Evolutionary conservation across 331 rosid species (phyloP).

Genomic region (Arachis monticola): DNA sequence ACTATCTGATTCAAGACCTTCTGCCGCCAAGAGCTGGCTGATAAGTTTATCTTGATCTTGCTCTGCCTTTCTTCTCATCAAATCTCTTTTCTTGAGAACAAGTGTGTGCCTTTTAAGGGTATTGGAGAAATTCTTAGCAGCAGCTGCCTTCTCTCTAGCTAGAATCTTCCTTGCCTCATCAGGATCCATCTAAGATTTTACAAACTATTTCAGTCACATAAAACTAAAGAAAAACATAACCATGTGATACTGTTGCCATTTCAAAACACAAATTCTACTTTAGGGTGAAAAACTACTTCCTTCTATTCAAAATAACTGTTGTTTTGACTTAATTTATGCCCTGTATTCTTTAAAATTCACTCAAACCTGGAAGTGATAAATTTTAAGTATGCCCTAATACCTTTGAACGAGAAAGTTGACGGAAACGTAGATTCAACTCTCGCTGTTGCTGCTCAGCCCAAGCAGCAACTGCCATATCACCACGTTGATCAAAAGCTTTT

Average conservation of each 20-base stretch:
- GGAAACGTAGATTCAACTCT: conserved; percentile 80
- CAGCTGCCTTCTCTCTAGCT: conserved; percentile 88
- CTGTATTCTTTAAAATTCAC: conserved; percentile 5
- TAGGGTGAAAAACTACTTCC: conserved; percentile 18
- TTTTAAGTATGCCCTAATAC: conserved; percentile 44
- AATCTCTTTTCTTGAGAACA: conserved; percentile 79
- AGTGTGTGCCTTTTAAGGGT: conserved; percentile 87
- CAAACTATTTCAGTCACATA: conserved; percentile 36
- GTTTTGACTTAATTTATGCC: not conserved
- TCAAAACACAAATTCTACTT: conserved; percentile 14
- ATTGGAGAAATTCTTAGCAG: conserved; percentile 67
- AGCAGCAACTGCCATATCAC: conserved; percentile 96
- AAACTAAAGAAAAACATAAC: conserved; percentile 14
- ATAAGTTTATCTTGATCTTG: conserved; percentile 72
- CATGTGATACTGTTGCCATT: conserved; percentile 16
- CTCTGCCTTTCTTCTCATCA: conserved; percentile 79
- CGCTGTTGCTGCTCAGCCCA: conserved; percentile 99
- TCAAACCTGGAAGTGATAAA: conserved; percentile 21
- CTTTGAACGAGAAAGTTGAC: conserved; percentile 92
- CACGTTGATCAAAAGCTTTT: conserved; percentile 93
- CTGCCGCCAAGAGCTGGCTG: conserved; percentile 74
- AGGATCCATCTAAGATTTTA: conserved; percentile 78
- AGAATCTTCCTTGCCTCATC: conserved; percentile 78
- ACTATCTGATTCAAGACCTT: conserved; percentile 84
- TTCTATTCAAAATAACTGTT: not conserved